Evolutionary conservation across 768 basidiomycete species (phyloP).

Genomic region (Amanita polypyramis): DNA sequence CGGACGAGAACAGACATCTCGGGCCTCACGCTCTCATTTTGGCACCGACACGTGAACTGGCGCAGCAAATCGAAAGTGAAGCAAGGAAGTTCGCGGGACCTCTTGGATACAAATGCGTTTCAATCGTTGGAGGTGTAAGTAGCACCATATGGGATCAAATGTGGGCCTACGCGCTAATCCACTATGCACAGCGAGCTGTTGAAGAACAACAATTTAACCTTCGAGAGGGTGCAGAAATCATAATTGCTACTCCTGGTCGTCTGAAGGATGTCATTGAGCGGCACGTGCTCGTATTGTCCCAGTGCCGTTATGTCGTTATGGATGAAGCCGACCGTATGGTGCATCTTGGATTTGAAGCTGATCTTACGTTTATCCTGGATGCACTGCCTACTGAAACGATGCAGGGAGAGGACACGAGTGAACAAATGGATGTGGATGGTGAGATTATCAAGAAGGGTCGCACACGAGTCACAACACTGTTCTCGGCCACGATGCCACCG

Average conservation of each 20-base stretch:
- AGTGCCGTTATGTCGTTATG: constrained; percentile 99
- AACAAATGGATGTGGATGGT: constrained; percentile 73
- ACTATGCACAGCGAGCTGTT: constrained; percentile 57
- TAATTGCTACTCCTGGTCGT: constrained; percentile 98
- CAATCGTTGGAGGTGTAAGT: constrained; percentile 93
- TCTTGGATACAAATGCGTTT: constrained; percentile 88
- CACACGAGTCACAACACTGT: constrained; percentile 89
- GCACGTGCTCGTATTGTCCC: constrained; percentile 88
- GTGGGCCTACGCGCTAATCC: neutral
- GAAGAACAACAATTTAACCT: constrained; percentile 98
- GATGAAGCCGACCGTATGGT: constrained; percentile 99
- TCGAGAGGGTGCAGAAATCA: constrained; percentile 96
- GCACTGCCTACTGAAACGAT: constrained; percentile 80
- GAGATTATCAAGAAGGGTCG: constrained; percentile 63
- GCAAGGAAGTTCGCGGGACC: constrained; percentile 86
- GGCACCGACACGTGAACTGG: constrained; percentile 96
- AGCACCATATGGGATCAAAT: constrained; percentile 5
- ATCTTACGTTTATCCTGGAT: constrained; percentile 91
- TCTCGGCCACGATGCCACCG: constrained; percentile 98
- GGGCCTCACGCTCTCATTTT: constrained; percentile 91
- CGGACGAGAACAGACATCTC: constrained; percentile 87
- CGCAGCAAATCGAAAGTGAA: constrained; percentile 94
- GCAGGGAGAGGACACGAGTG: constrained; percentile 72
- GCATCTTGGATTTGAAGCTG: constrained; percentile 91
- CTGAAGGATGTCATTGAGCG: constrained; percentile 96